These are phyloP conservation scores for Tetracladium marchalianum DNA, from an alignment of 495 filamentous ascomycete species.

Conservation along the genomic window DNA sequence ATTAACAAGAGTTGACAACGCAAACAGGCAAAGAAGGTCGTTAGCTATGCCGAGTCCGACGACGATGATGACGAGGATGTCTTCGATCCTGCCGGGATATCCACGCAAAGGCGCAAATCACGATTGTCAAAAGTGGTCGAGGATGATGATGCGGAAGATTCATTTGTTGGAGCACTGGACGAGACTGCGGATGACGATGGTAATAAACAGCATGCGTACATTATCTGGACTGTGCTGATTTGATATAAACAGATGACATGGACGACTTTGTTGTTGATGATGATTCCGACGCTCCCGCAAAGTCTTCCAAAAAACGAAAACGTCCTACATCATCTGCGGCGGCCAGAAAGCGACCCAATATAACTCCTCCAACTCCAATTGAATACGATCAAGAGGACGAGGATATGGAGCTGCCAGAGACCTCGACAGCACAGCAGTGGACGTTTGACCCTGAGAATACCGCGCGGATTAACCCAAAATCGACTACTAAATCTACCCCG, in stretches of 20 bases:
- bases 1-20: slow-evolving; percentile 1
- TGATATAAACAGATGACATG: slow-evolving; percentile 42
- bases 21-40: slow-evolving; percentile 30
- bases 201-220: slow-evolving; percentile 24
- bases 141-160: slow-evolving; percentile 65
- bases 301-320: slow-evolving; percentile 59
- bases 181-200: slow-evolving; percentile 53
- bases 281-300: slow-evolving; percentile 57
- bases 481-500: slow-evolving; percentile 30
- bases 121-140: slow-evolving; percentile 28
- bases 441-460: slow-evolving; percentile 70
- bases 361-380: slow-evolving; percentile 31
- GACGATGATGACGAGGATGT: slow-evolving; percentile 50
- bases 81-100: slow-evolving; percentile 34
- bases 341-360: slow-evolving; percentile 46
- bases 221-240: background rate
- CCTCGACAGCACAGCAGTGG: slow-evolving; percentile 79
- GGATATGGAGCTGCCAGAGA: slow-evolving; percentile 45
- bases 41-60: slow-evolving; percentile 59
- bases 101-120: slow-evolving; percentile 20
- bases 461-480: slow-evolving; percentile 47
- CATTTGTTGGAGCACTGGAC: slow-evolving; percentile 39
- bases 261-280: slow-evolving; percentile 85
- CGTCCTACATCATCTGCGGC: slow-evolving; percentile 41
- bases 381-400: slow-evolving; percentile 30